Base-by-base conservation (phyloP, 2,329 filamentous ascomycete species). In the Blastomyces emzantsi region DNA sequence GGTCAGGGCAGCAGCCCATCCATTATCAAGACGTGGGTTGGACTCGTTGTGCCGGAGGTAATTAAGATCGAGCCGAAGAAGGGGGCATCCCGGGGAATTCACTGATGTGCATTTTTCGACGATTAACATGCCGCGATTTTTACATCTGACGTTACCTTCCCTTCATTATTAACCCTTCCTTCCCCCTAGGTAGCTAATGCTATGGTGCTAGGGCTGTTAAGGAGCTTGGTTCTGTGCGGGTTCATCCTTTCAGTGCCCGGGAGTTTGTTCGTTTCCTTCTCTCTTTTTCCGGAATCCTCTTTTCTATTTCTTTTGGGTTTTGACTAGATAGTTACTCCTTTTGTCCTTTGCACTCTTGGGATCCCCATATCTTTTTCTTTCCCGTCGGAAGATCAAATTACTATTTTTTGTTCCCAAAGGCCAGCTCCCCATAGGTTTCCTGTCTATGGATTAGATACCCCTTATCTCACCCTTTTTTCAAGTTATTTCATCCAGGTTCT, bases 11-110 rank as follows among this genome's bases (percentile, higher is more conserved):
- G 28, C 19, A 36, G 28, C 15, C 30, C 33, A 8, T 41, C 55
- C 4, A 57, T 57, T 41, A n/a, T 22, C 33, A 41, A 25, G 41
- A 57, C 55, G 2, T 57, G 55, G 55, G 55, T 57, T n/a, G 55
- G 55, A 4, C 19, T 57, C 22, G 7, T 41, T 7, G 36, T 25
- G 19, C 55, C 55, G n/a, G 36, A 41, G n/a, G 55, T 57, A 41
- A 39, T 57, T 22, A 36, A 57, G 55, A 57, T 57, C 36, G 25
- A 25, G 4, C 55, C 55, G n/a, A 57, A 41, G 33, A 41, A 57
- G 33, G 36, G 13, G 19, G 13, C 33, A 15, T 41, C n/a, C 0
- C 30, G n/a, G 8, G 33, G 36, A 22, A 28, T 13, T 57, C 4
- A 11, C 19, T 25, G 15, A 2, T 9, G 7, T 36, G 7, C 3